These are phyloP conservation scores for Eucalyptus tenuipes DNA, from an alignment of 345 rosid species.

Conservation along the genomic window DNA sequence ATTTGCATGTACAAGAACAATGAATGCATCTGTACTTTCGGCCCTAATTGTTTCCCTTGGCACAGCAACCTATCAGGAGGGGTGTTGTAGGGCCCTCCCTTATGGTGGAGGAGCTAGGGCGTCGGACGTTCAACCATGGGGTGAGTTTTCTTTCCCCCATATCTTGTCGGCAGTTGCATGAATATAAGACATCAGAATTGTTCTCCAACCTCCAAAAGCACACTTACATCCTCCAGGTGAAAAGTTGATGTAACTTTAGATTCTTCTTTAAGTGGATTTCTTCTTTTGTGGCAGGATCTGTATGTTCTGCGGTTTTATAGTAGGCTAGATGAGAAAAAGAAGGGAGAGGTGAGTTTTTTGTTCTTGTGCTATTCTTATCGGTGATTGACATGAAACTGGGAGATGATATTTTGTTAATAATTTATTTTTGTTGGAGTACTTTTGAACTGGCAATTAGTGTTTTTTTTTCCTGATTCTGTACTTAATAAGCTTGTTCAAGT, in stretches of 20 bases:
- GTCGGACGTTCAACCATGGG: slow-evolving; percentile 48
- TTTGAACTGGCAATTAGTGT: neutral
- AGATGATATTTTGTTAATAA: neutral
- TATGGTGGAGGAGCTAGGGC: slow-evolving; percentile 81
- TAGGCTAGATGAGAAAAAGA: slow-evolving; percentile 71
- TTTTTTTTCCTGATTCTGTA: neutral
- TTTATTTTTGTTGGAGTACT: neutral
- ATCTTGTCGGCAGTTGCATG: neutral
- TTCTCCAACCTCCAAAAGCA: neutral
- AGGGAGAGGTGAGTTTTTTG: slow-evolving; percentile 73
- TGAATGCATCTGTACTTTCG: neutral
- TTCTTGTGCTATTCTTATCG: neutral
- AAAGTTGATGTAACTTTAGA: neutral
- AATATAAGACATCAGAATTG: neutral
- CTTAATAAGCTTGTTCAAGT: neutral
- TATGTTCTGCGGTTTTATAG: slow-evolving; percentile 65
- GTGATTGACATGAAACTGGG: neutral
- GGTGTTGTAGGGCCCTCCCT: slow-evolving; percentile 74
- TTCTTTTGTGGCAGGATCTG: slow-evolving; percentile 45
- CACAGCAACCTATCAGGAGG: slow-evolving; percentile 71
- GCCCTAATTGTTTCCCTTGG: neutral
- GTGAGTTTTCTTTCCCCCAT: slow-evolving; percentile 13
- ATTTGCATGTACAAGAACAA: neutral
- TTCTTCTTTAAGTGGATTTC: neutral
- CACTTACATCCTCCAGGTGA: neutral